Conservation (phyloP, 1,284 basidiomycete species). For the Bondarzewia mesenterica region DNA sequence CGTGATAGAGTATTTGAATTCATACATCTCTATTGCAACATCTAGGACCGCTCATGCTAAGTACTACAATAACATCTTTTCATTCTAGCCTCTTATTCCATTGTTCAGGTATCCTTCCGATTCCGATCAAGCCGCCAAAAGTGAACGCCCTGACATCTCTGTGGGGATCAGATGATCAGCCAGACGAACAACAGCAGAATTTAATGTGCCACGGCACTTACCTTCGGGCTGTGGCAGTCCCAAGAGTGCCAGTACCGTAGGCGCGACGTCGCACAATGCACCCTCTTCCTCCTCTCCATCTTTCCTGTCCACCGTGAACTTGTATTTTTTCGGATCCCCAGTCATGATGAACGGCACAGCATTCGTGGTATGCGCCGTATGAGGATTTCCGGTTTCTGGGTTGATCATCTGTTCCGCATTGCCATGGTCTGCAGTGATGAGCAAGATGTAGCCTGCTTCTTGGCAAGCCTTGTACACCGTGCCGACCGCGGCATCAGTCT, state of each 20-base stretch:
- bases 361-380: constrained; percentile 83
- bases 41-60: neutral
- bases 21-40: neutral
- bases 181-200: neutral
- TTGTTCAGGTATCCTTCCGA: neutral
- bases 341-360: constrained; percentile 77
- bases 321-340: constrained; percentile 42
- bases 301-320: constrained; percentile 40
- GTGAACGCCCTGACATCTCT: constrained; percentile 55
- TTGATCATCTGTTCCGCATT: constrained; percentile 92
- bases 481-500: constrained; percentile 81
- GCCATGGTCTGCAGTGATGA: constrained; percentile 88
- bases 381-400: constrained; percentile 72
- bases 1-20: neutral
- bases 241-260: constrained; percentile 74
- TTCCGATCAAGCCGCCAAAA: constrained; percentile 25
- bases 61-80: neutral
- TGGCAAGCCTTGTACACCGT: constrained; percentile 81
- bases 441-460: constrained; percentile 76
- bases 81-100: neutral
- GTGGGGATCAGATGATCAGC: constrained; percentile 5
- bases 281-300: constrained; percentile 56
- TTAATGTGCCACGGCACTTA: constrained; percentile 19
- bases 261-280: constrained; percentile 82
- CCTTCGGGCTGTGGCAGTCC: constrained; percentile 55